phyloP scores from a whole-genome alignment of 805 yeast genomes.

The Yamadazyma laniorum region DNA sequence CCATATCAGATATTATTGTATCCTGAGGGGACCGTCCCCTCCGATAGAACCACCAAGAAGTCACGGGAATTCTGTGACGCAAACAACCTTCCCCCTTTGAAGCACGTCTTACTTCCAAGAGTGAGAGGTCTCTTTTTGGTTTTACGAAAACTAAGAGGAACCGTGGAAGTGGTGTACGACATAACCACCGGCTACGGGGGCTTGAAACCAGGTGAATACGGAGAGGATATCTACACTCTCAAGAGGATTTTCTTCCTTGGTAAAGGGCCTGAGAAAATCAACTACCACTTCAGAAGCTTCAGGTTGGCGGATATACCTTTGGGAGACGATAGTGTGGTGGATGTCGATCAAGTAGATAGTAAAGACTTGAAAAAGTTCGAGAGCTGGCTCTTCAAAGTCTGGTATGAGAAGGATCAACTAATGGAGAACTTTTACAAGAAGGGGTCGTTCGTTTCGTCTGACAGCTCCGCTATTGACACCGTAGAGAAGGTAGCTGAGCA shows the following conservation, averaged over 20 bases:
- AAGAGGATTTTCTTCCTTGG: slow-evolving; percentile 65
- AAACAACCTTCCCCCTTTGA: slow-evolving; percentile 46
- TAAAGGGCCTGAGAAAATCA: slow-evolving; percentile 63
- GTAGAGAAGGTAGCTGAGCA: slow-evolving; percentile 15
- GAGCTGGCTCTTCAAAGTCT: slow-evolving; percentile 68
- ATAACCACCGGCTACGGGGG: slow-evolving; percentile 82
- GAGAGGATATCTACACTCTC: slow-evolving; percentile 75
- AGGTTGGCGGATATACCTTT: slow-evolving; percentile 62
- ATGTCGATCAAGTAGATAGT: slow-evolving; percentile 44
- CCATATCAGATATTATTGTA: slow-evolving; percentile 69
- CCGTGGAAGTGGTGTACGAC: slow-evolving; percentile 68
- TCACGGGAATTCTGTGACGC: slow-evolving; percentile 59
- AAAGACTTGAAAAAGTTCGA: slow-evolving; percentile 53
- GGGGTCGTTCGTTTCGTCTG: slow-evolving; percentile 47
- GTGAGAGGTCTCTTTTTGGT: slow-evolving; percentile 73
- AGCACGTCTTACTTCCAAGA: slow-evolving; percentile 78
- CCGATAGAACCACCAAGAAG: slow-evolving; percentile 58
- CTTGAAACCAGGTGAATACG: slow-evolving; percentile 57
- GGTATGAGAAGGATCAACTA: slow-evolving; percentile 76
- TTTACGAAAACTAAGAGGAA: slow-evolving; percentile 51
- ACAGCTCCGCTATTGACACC: slow-evolving; percentile 2
- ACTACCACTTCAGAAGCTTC: slow-evolving; percentile 61
- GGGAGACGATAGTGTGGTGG: slow-evolving; percentile 30
- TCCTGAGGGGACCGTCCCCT: slow-evolving; percentile 93
- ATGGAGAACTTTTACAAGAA: slow-evolving; percentile 59